Evolutionary conservation across 352 stramenopile genomes (phyloP), one percentile per base, ranked within the genome.

Genomic region (Phytophthora boehmeriae): DNA sequence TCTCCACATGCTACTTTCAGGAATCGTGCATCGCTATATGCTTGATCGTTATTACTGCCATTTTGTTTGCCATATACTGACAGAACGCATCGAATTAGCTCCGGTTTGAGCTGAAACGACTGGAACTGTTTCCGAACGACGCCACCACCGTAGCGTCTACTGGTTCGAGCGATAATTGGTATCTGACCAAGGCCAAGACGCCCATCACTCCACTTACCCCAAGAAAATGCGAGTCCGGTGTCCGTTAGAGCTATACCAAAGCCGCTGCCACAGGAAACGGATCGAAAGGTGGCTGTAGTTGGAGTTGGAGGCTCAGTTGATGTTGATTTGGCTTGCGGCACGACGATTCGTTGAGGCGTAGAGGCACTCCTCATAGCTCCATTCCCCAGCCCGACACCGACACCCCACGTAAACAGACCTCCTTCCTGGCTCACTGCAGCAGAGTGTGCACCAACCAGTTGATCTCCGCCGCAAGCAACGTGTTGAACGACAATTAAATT

Each of bases 381-480:
- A 30, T 61, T 76, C 1, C 80, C 80, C 1, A 90, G 55, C 8
- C 78, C 79, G 25, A 83, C 47, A 1, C 79, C 83, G 4, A 77
- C 68, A 3, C 90, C 89, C 88, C 90, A 97, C 11, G 86, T 92
- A 52, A 78, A 97, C 13, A 95, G 60, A 10, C 30, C 27, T 2
- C 87, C 84, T 9, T 89, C 63, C 1, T 60, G 67, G 43, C 64
- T 78, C 0, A 96, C 73, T 6, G 78, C 83, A 13, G 85, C 82
- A 5, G 89, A 95, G 59, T 96, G 88, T 1, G 66, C 71, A 3
- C 83, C 83, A 5, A 63, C 71, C n/a, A 87, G 50, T 19, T 68
- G 52, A 42, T 89, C 79, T 1, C 83, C 83, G 36, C 79, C 83
- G 47, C 79, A 89, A 4, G 80, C 57, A 20, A 92, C 45, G 11